A percentile compares a stretch with the other conserved stretches of the same genome.
phyloP scores from a whole-genome alignment of 345 rosid species.

The Geranium brycei region DNA sequence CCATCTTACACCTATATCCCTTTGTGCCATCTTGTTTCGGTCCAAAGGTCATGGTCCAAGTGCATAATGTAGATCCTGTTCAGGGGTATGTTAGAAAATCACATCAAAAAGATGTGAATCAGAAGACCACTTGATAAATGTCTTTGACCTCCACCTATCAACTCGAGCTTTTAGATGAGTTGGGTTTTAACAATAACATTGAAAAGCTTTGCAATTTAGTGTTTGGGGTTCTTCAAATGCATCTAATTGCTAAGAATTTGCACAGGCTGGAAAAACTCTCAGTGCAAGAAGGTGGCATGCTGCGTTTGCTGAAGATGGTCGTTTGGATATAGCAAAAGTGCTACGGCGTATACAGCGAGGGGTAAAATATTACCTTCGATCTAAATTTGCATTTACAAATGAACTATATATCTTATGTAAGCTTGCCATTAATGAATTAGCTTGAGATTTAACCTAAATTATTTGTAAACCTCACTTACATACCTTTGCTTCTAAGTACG shows the following conservation, averaged over 20 bases:
- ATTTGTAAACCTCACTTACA: not conserved
- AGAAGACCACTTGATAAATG: too few relatives aligned
- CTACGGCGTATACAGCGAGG: conserved; percentile 87
- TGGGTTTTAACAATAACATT: too few relatives aligned
- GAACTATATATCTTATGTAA: too few relatives aligned
- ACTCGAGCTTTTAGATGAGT: too few relatives aligned
- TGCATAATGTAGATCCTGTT: too few relatives aligned
- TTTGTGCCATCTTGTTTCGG: too few relatives aligned
- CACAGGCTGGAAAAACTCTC: conserved; percentile 81
- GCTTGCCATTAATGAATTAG: too few relatives aligned
- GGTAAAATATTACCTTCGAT: conserved; percentile 19
- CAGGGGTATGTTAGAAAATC: too few relatives aligned
- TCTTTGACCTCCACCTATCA: too few relatives aligned
- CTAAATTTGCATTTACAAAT: not conserved
- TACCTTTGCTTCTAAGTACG: not conserved
- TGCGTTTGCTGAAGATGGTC: conserved; percentile 72
- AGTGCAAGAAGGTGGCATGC: conserved; percentile 89
- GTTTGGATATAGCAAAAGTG: conserved; percentile 70
- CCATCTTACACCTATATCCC: too few relatives aligned
- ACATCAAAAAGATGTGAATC: too few relatives aligned
- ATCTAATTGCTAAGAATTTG: not conserved
- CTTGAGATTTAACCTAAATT: not conserved
- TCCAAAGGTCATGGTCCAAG: too few relatives aligned
- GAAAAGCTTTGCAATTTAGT: not conserved
- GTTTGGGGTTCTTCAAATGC: not conserved